Evolutionary conservation across 2,329 filamentous ascomycete species (phyloP).

Genomic region (Diplodia seriata): DNA sequence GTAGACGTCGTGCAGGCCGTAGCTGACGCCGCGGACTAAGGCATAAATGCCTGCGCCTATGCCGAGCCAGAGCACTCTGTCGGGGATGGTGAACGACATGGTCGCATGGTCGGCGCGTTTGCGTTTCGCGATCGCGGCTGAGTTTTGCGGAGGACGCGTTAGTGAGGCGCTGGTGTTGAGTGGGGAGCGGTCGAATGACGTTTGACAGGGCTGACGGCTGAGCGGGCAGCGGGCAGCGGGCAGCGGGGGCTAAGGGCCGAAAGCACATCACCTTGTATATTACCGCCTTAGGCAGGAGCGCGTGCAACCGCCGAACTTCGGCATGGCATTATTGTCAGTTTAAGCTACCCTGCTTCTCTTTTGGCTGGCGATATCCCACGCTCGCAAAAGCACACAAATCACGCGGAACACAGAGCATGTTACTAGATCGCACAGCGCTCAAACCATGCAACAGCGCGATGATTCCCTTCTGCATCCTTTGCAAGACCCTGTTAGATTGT

Average conservation of each 20-base stretch:
- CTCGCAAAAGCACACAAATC: background rate
- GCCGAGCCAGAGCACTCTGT: slow-evolving; percentile 57
- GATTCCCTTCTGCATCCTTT: background rate
- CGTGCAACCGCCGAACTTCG: background rate
- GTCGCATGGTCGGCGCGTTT: slow-evolving; percentile 27
- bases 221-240: background rate
- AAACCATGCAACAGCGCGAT: too few relatives aligned
- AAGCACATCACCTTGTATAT: background rate
- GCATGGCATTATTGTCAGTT: background rate
- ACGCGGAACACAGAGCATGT: background rate
- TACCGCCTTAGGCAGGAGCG: background rate
- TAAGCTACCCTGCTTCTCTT: background rate
- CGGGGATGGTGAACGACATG: slow-evolving; percentile 50
- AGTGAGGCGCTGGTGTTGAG: slow-evolving; percentile 2
- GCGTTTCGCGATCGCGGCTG: background rate
- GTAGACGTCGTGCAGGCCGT: slow-evolving; percentile 66
- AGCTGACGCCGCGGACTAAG: slow-evolving; percentile 64
- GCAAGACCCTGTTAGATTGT: background rate
- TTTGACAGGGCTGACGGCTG: slow-evolving; percentile 18
- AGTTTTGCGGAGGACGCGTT: background rate
- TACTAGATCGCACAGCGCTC: background rate
- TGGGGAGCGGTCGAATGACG: slow-evolving; percentile 8
- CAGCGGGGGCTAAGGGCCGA: slow-evolving; percentile 15
- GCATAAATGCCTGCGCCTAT: slow-evolving; percentile 64
- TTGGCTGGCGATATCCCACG: too few relatives aligned